These are phyloP conservation scores for Nepenthes alata DNA, from an alignment of 179 eudicot genomes.

Conservation along the genomic window DNA sequence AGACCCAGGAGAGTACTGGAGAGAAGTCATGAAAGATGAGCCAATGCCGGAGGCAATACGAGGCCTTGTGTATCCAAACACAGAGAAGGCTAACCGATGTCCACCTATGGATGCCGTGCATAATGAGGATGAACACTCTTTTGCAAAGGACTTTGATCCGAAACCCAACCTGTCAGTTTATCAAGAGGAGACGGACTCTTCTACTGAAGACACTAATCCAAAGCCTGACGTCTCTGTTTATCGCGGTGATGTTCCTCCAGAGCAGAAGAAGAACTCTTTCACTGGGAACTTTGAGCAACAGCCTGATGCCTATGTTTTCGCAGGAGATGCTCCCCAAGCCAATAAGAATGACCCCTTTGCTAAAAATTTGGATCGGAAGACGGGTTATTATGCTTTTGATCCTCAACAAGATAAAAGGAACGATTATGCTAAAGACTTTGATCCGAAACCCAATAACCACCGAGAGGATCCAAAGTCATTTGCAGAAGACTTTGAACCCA, in stretches of 20 bases:
- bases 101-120: neutral
- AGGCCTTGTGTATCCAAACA: slow-evolving; percentile 1
- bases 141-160: slow-evolving; percentile 9
- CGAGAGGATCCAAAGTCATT: neutral
- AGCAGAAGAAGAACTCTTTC: no score
- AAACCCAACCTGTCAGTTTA: no score
- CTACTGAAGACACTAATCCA: slow-evolving; percentile 7
- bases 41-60: slow-evolving; percentile 15
- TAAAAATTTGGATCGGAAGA: neutral
- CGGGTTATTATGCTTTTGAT: no score
- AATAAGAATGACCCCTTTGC: neutral
- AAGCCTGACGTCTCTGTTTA: no score
- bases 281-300: no score
- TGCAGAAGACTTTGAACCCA: slow-evolving; percentile 15
- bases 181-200: neutral
- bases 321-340: no score
- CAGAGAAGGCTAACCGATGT: neutral
- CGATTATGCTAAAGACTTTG: neutral
- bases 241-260: neutral
- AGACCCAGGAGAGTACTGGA: slow-evolving; percentile 14
- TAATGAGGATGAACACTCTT: neutral
- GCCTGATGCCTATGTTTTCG: no score
- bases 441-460: no score
- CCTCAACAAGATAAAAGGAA: no score
- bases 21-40: slow-evolving; percentile 11